These are phyloP conservation scores for Penicillium coprophilum DNA, from an alignment of 495 filamentous ascomycete species.

Conservation along the genomic window DNA sequence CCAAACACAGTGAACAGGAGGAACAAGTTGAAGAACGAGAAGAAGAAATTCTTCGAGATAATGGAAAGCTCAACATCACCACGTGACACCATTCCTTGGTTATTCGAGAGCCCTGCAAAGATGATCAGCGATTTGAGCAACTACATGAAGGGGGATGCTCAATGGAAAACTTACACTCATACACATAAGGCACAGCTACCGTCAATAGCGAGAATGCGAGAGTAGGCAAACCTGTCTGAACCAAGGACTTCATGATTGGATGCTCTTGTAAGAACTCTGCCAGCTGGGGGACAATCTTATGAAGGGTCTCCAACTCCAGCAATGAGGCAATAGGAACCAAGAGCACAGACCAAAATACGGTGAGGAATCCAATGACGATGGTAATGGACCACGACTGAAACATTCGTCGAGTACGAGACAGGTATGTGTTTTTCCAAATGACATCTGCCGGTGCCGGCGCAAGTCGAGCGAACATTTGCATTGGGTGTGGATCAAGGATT, in stretches of 20 bases:
- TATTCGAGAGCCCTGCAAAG: conserved; percentile 65
- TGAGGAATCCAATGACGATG: conserved; percentile 72
- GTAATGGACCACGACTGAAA: conserved; percentile 79
- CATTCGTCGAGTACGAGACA: conserved; percentile 72
- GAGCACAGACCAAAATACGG: conserved; percentile 85
- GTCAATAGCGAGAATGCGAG: conserved; percentile 80
- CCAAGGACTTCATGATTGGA: conserved; percentile 66
- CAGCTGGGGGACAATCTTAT: conserved; percentile 68
- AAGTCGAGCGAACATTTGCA: conserved; percentile 77
- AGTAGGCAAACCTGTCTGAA: conserved; percentile 87
- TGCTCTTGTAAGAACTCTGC: conserved; percentile 65
- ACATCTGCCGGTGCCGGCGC: conserved; percentile 88
- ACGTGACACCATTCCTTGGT: conserved; percentile 92
- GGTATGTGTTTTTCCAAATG: conserved; percentile 89
- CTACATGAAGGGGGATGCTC: not conserved
- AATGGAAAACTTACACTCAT: conserved; percentile 64
- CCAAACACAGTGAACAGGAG: conserved; percentile 90
- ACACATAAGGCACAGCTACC: conserved; percentile 87
- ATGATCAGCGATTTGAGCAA: conserved; percentile 11
- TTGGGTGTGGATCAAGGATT: conserved; percentile 82
- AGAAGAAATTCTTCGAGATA: conserved; percentile 99
- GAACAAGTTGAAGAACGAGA: conserved; percentile 99
- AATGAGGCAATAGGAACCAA: conserved; percentile 77
- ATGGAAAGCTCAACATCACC: conserved; percentile 92
- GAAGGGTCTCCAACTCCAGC: conserved; percentile 74